These are phyloP conservation scores for Mortierella hygrophila DNA, from an alignment of 192 early-diverging fungal species.

Conservation along the genomic window DNA sequence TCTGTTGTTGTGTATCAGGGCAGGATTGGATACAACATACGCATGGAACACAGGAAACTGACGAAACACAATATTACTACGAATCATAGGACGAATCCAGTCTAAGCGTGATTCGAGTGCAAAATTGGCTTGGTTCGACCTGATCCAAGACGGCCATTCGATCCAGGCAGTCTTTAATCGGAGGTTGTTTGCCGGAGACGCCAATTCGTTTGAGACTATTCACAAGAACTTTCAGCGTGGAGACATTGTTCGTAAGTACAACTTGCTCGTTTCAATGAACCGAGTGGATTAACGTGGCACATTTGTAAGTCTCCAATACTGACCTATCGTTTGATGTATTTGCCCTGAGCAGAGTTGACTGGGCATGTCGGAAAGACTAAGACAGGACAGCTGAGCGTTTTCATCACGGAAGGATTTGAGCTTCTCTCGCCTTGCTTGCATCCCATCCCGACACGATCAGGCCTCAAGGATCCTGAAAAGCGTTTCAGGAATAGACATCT, in stretches of 20 bases:
- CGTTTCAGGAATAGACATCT: slow-evolving; percentile 79
- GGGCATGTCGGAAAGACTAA: slow-evolving; percentile 80
- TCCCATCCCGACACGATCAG: slow-evolving; percentile 71
- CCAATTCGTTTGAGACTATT: slow-evolving; percentile 56
- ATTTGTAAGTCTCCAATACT: neutral
- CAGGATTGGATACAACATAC: too few relatives aligned
- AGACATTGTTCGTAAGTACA: slow-evolving; percentile 70
- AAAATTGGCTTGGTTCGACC: slow-evolving; percentile 81
- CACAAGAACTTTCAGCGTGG: slow-evolving; percentile 68
- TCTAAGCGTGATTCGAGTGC: slow-evolving; percentile 78
- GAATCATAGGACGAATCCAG: slow-evolving; percentile 68
- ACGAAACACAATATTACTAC: neutral
- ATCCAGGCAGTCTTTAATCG: slow-evolving; percentile 79
- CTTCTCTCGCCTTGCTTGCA: slow-evolving; percentile 80
- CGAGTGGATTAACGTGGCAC: too few relatives aligned
- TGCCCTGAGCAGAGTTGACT: slow-evolving; percentile 48
- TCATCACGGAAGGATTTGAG: slow-evolving; percentile 62
- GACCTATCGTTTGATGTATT: neutral
- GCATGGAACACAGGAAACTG: neutral
- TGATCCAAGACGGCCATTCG: slow-evolving; percentile 68
- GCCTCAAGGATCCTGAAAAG: slow-evolving; percentile 74
- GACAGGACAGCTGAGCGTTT: slow-evolving; percentile 77
- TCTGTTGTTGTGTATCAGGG: neutral
- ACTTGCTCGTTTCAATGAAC: neutral
- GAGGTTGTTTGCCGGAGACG: slow-evolving; percentile 48